A percentile compares a stretch with the other conserved stretches of the same genome.
These are phyloP conservation scores for Penicillium soppii DNA, from an alignment of 495 filamentous ascomycete species.

Conservation along the genomic window DNA sequence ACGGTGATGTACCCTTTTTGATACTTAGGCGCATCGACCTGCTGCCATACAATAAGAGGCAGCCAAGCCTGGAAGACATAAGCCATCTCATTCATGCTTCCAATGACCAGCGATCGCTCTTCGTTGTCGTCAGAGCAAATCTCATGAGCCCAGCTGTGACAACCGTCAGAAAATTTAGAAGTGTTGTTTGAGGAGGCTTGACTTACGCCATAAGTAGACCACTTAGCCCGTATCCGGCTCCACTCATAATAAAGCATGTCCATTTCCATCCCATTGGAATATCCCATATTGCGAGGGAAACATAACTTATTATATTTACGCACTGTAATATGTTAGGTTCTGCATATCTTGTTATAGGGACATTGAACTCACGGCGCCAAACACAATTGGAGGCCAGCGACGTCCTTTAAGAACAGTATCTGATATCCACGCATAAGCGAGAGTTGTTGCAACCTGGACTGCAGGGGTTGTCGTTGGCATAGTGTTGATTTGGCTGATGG, in stretches of 20 bases:
- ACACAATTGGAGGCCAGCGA: conserved; percentile 55
- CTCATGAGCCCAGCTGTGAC: conserved; percentile 47
- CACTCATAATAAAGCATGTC: conserved; percentile 41
- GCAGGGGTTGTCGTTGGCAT: conserved; percentile 48
- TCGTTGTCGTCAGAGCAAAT: conserved; percentile 53
- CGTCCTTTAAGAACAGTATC: conserved; percentile 54
- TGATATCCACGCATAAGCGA: conserved; percentile 46
- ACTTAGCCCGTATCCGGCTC: conserved; percentile 38
- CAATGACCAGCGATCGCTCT: conserved; percentile 49
- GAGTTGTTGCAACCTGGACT: conserved; percentile 47
- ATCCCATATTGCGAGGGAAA: conserved; percentile 43
- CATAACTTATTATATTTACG: conserved; percentile 39
- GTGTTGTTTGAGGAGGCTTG: neutral
- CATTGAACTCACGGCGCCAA: conserved; percentile 40
- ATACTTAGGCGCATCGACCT: conserved; percentile 49
- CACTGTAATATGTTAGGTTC: conserved; percentile 17
- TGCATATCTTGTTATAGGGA: neutral
- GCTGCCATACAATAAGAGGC: conserved; percentile 51
- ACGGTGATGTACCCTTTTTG: conserved; percentile 49
- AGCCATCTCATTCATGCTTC: conserved; percentile 50
- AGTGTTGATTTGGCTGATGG: conserved; percentile 41
- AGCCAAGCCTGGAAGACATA: conserved; percentile 52
- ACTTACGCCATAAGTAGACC: conserved; percentile 45
- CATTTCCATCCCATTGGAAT: conserved; percentile 46
- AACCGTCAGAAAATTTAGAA: neutral